Base-by-base conservation (phyloP, 2,329 filamentous ascomycete genomes). In the Fusarium goolgardi region DNA sequence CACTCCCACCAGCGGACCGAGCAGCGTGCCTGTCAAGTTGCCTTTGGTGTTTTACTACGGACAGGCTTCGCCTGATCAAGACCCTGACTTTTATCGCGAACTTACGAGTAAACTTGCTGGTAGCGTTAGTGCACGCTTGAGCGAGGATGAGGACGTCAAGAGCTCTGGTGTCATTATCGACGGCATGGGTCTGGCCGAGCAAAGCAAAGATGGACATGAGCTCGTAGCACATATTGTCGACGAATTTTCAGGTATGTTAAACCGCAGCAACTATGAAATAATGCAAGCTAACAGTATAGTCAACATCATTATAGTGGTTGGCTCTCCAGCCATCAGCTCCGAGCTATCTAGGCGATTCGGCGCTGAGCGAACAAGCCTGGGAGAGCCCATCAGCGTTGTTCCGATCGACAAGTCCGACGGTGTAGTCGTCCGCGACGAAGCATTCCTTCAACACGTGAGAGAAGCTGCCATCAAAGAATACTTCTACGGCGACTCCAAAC, bases 11-110 rank as follows among this genome's bases (percentile, higher is more conserved):
- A 96, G 92, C 69, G 96, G 95, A 0, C 94, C 96, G 1, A 96
- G 91, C 71, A 87, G 90, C 1, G 89, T 97, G 20, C 94, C 95
- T 0, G 93, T 97, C 53, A 98, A 97, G 82, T 84, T 97, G 72
- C 96, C 96, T 7, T 81, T 99, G 55, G 93, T 95, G 29, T 97
- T 97, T 76, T 93, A 94, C 78, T 97, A 92, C 77, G 95, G 96
- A 18, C 83, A 91, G 66, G 84, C 87, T 53, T 88, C 84, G 65
- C 87, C 93, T 1, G 90, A 93, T 71, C 91, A 93, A 50, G 91
- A 93, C 63, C 84, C 86, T 0, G 85, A 83, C 34, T 80, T 95
- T 43, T 98, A 91, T 81, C 91, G 88, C 74, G 86, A 90, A 15
- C 81, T 97, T 63, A 82, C 92, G 25, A 92, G 90, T 45, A 87